Base-by-base conservation (phyloP, 306 rosid genomes). In the Citrullus colocynthis region DNA sequence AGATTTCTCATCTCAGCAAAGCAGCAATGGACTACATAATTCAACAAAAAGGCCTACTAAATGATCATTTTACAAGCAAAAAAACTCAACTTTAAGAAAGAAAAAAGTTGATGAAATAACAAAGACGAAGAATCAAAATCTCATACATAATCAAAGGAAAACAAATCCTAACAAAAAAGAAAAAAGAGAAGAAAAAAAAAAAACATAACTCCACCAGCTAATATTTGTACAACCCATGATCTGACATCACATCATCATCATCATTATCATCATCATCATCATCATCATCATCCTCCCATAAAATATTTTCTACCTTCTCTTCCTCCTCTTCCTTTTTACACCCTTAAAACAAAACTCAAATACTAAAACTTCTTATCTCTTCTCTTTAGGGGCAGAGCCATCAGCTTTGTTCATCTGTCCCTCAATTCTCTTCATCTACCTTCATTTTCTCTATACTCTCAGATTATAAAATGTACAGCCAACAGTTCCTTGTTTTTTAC, bases 381-480 rank as follows among this genome's bases (percentile, higher is more conserved):
- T 79, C 84, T 85, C 85, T 82, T 79, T 80, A 79, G 70, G 82
- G 77, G 39, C 75, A 70, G 77, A 65, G 73, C 73, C 44, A 48
- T 30, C 45, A 30, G 61, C 69, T 79, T 67, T 59, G 79, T 80
- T 84, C 86, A 42, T 78, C 86, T 67, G 83, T 70, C 81, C 84
- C 88, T 72, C 87, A 45, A 45, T 21, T 41, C 36, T 24, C 75
- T 70, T 76, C 86, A 76, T 77, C 84, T 85, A 82, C 78, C 83
- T 82, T 80, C 77, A 81, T 79, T 81, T 87, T 88, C 78, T 84
- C 86, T 85, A 85, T 80, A 88, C 87, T 59, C 69, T 30, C 80
- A 60, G 81, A 70, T 85, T 81, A 88, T 83, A 83, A 70, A 85
- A 88, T 88, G 89, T 84, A 88, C 89, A 88, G 86, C 89, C 86